These are phyloP conservation scores for Hypoxylon sp. DNA, from an alignment of 2,329 filamentous ascomycete genomes.

Conservation along the genomic window DNA sequence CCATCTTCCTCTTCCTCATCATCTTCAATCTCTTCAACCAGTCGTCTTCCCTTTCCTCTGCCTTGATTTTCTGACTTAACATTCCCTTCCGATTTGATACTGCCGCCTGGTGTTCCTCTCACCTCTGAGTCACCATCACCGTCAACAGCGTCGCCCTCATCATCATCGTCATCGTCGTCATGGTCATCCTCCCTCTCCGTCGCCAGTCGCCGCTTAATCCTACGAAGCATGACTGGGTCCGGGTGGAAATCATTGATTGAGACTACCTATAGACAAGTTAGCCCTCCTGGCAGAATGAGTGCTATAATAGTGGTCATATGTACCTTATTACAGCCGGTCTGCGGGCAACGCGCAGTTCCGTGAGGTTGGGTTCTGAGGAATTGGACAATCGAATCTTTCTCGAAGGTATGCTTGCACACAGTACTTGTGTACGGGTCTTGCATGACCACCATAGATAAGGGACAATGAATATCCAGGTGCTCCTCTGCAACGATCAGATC, in stretches of 20 bases:
- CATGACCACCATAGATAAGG: constrained; percentile 76
- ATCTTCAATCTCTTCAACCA: constrained; percentile 37
- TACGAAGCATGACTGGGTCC: constrained; percentile 70
- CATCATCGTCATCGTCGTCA: constrained; percentile 60
- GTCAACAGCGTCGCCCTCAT: constrained; percentile 54
- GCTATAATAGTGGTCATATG: constrained; percentile 30
- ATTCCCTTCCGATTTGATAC: constrained; percentile 45
- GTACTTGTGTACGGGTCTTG: constrained; percentile 75
- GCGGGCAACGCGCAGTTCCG: constrained; percentile 70
- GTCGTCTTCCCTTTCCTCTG: constrained; percentile 38
- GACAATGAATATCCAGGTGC: constrained; percentile 77
- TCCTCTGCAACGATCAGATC: constrained; percentile 78
- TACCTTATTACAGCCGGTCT: constrained; percentile 74
- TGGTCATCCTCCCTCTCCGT: constrained; percentile 60
- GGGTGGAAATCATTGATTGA: constrained; percentile 67
- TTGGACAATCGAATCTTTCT: constrained; percentile 74
- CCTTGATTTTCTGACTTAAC: constrained; percentile 46
- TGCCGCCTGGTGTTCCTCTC: constrained; percentile 30
- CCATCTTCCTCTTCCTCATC: constrained; percentile 30
- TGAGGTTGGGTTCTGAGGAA: constrained; percentile 59
- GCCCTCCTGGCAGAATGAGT: constrained; percentile 18
- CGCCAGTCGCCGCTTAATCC: constrained; percentile 67
- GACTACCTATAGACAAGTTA: constrained; percentile 60
- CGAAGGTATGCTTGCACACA: constrained; percentile 81
- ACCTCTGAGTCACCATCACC: constrained; percentile 49